Conservation (phyloP, 371 early-diverging fungal species). For the Mortierella sp. region DNA sequence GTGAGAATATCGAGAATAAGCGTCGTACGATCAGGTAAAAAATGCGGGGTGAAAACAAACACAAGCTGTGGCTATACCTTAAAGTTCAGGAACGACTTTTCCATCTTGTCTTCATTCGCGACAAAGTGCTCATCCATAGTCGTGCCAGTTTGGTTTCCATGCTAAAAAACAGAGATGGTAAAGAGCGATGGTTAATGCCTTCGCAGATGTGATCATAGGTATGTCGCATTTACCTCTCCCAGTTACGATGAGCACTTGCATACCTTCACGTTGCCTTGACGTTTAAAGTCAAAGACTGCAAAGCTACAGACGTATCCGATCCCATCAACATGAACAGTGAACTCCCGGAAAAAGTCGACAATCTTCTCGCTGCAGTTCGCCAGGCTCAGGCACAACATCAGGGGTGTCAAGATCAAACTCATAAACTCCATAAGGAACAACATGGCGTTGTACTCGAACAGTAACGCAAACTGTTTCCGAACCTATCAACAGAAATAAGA, state of each 20-base stretch:
- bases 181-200: too few relatives aligned
- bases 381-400: constrained; percentile 86
- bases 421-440: constrained; percentile 87
- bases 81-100: constrained; percentile 94
- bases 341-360: constrained; percentile 94
- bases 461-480: constrained; percentile 80
- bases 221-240: too few relatives aligned
- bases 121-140: constrained; percentile 71
- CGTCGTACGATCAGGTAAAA: too few relatives aligned
- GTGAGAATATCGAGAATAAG: too few relatives aligned
- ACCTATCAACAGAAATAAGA: constrained; percentile 64
- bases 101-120: constrained; percentile 96
- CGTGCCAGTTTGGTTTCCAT: constrained; percentile 78
- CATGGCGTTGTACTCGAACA: constrained; percentile 86
- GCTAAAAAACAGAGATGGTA: too few relatives aligned
- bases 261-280: constrained; percentile 86
- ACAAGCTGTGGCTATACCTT: constrained; percentile 79
- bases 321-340: constrained; percentile 90
- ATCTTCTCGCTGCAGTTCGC: constrained; percentile 85
- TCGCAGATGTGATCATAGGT: too few relatives aligned
- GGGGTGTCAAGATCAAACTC: constrained; percentile 87
- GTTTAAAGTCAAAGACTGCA: constrained; percentile 91
- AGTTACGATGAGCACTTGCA: neutral
- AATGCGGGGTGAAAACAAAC: too few relatives aligned
- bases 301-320: constrained; percentile 96